These are phyloP conservation scores for Anthracocystis panici-leucophaei DNA, from an alignment of 1,284 basidiomycete genomes.

Conservation along the genomic window DNA sequence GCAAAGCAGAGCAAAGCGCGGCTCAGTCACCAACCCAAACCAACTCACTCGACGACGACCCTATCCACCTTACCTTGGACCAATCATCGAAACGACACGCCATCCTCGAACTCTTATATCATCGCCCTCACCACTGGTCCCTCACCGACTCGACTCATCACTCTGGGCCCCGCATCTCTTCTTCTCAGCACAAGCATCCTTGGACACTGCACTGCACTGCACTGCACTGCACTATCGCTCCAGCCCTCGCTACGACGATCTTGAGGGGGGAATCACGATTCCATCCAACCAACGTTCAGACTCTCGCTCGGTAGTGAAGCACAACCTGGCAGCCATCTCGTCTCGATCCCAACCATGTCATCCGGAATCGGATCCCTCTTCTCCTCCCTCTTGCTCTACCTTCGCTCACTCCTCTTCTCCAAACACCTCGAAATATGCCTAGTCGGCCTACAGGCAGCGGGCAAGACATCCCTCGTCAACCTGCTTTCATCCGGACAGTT, in stretches of 20 bases:
- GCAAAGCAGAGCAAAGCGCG: too few relatives aligned
- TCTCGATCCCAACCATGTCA: constrained; percentile 28
- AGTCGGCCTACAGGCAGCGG: constrained; percentile 92
- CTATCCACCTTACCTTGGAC: background rate
- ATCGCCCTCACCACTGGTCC: background rate
- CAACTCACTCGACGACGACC: background rate
- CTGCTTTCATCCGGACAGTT: constrained; percentile 85
- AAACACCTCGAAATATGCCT: constrained; percentile 92
- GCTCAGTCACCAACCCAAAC: constrained; percentile 9
- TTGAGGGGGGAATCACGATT: background rate
- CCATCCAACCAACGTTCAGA: background rate
- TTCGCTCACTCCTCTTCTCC: constrained; percentile 80
- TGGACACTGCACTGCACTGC: background rate
- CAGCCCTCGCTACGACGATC: background rate
- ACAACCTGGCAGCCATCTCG: background rate
- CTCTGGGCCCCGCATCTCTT: background rate
- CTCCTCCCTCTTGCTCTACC: constrained; percentile 56
- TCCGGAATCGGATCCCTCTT: constrained; percentile 49
- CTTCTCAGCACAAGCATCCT: background rate
- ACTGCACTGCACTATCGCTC: background rate
- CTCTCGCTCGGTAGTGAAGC: too few relatives aligned
- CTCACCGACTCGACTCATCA: background rate
- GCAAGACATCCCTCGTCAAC: constrained; percentile 91
- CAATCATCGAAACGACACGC: background rate
- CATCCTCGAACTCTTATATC: background rate